Percentiles rank a stretch among this genome's conserved stretches.
These are phyloP conservation scores for Calonectria henricotiae DNA, from an alignment of 2,329 filamentous ascomycete genomes.

Conservation along the genomic window DNA sequence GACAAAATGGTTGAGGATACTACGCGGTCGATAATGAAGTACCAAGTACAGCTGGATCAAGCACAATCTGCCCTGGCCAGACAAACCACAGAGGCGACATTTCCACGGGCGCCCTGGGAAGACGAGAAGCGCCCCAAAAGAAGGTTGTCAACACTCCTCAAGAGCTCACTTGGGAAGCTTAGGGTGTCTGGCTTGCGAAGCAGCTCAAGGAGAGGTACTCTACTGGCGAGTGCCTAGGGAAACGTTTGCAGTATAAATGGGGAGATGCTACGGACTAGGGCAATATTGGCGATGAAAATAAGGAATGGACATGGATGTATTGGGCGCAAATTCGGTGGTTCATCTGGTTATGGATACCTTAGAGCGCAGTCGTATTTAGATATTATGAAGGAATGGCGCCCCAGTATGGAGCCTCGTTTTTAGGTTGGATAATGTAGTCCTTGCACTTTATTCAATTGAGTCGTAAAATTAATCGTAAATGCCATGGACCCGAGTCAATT, in stretches of 20 bases:
- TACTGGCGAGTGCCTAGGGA: not conserved
- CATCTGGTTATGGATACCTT: no score
- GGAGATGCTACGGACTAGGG: no score
- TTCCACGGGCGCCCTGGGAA: not conserved
- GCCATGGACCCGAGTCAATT: no score
- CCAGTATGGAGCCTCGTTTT: no score
- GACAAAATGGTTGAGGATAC: not conserved
- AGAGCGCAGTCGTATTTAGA: no score
- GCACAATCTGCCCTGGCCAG: not conserved
- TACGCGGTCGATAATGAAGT: not conserved
- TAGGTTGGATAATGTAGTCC: no score
- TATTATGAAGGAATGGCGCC: no score
- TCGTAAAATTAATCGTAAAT: no score
- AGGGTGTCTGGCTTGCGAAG: not conserved
- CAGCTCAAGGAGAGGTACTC: not conserved
- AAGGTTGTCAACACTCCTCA: not conserved
- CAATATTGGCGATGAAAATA: no score
- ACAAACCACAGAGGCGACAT: not conserved
- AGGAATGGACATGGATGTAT: no score
- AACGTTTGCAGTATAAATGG: not conserved
- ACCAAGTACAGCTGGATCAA: not conserved
- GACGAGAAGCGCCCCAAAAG: slow-evolving; percentile 5
- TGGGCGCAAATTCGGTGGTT: no score
- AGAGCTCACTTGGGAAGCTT: not conserved
- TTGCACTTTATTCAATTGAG: no score